Conservation (phyloP, 257 asterid species). For the Lantana camara region DNA sequence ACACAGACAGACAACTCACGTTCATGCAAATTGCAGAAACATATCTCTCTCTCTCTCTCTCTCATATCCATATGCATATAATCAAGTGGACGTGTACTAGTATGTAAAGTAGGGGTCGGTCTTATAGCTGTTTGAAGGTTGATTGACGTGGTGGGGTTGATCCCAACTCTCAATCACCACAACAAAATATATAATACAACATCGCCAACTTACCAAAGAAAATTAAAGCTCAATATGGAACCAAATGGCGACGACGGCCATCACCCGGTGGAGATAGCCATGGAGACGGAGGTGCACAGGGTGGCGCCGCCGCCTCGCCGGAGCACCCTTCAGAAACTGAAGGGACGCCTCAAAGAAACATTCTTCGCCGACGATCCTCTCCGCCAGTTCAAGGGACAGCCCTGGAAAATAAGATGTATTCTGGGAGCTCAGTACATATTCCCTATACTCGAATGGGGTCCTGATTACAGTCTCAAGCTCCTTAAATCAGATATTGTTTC, state of each 20-base stretch:
- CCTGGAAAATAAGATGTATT: conserved; percentile 38
- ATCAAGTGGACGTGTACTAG: conserved; percentile 28
- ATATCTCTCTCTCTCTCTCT: background rate
- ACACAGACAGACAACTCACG: conserved; percentile 6
- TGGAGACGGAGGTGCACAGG: conserved; percentile 70
- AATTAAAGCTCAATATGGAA: conserved; percentile 34
- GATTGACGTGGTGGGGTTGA: conserved; percentile 31
- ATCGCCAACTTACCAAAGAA: conserved; percentile 2
- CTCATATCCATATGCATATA: background rate
- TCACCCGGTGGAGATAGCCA: conserved; percentile 34
- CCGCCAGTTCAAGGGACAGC: conserved; percentile 68
- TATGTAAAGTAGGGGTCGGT: conserved; percentile 36
- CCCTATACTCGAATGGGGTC: conserved; percentile 85
- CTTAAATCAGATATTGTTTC: conserved; percentile 83
- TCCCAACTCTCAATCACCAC: background rate
- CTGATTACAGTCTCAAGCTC: conserved; percentile 51
- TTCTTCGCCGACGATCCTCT: conserved; percentile 88
- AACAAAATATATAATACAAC: conserved; percentile 8
- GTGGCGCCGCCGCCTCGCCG: conserved; percentile 72
- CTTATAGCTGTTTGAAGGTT: conserved; percentile 30
- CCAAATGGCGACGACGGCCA: conserved; percentile 18
- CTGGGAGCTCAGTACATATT: conserved; percentile 72
- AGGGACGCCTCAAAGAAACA: conserved; percentile 66
- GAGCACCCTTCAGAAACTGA: conserved; percentile 53
- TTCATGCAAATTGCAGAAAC: conserved; percentile 23